A percentile compares a stretch with the other conserved stretches of the same genome.
Conservation (phyloP, 805 yeast genomes). For the Suhomyces xylopsoci region DNA sequence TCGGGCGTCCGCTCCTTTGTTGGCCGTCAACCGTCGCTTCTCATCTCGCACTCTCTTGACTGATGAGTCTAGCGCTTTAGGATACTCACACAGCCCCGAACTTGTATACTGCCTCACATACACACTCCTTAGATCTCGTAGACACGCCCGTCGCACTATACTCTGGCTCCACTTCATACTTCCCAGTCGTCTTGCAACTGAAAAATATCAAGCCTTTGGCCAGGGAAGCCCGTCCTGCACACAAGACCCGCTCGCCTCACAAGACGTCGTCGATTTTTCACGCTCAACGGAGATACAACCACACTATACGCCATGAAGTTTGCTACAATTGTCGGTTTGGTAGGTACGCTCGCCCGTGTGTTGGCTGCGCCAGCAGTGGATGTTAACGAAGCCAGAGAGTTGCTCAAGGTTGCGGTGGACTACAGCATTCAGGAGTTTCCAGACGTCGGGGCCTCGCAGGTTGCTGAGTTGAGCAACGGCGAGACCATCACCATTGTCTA, state of each 20-base stretch:
- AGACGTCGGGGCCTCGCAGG: conserved; percentile 33
- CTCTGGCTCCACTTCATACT: background rate
- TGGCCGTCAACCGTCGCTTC: conserved; percentile 4
- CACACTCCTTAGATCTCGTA: background rate
- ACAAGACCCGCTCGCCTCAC: background rate
- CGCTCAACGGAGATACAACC: background rate
- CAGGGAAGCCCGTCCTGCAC: background rate
- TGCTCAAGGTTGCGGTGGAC: conserved; percentile 44
- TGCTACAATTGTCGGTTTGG: conserved; percentile 3
- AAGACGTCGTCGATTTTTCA: background rate
- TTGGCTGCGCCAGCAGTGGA: conserved; percentile 10
- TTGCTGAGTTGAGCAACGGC: conserved; percentile 46
- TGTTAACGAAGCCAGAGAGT: conserved; percentile 8
- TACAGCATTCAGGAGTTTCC: conserved; percentile 50
- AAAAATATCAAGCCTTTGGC: background rate
- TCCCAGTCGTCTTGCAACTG: background rate
- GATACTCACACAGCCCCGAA: no score
- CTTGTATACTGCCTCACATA: background rate
- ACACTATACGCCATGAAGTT: conserved; percentile 4
- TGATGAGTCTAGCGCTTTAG: no score
- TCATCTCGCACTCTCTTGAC: conserved; percentile 1
- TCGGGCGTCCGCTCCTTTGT: conserved; percentile 5
- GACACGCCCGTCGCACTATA: background rate
- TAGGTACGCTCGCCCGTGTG: conserved; percentile 7
- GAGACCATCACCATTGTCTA: conserved; percentile 53